Percentiles rank a stretch among this genome's conserved stretches.
These are phyloP conservation scores for Avena sativa DNA, from an alignment of 176 grass and related monocot genomes.

Conservation along the genomic window DNA sequence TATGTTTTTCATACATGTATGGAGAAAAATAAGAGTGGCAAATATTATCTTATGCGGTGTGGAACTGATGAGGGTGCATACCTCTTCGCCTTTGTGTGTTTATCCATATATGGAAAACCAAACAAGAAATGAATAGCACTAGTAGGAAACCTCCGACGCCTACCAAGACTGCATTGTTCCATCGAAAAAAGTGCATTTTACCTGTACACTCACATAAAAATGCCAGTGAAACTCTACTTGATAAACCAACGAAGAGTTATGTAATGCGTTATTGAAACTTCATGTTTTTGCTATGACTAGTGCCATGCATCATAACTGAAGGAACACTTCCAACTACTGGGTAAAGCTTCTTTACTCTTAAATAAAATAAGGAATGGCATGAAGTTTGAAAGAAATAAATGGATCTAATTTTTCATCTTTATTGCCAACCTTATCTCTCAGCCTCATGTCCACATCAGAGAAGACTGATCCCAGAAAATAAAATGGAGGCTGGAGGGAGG, in stretches of 20 bases:
- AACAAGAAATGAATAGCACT: constrained; percentile 32
- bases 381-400: not conserved
- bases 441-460: not conserved
- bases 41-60: constrained; percentile 18
- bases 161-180: constrained; percentile 27
- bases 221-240: constrained; percentile 19
- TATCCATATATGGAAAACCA: constrained; percentile 64
- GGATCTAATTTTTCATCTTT: not conserved
- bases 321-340: constrained; percentile 9
- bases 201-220: constrained; percentile 19
- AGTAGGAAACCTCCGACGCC: constrained; percentile 23
- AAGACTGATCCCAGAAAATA: not conserved
- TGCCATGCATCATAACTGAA: constrained; percentile 19
- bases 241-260: not conserved
- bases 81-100: constrained; percentile 54
- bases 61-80: constrained; percentile 18
- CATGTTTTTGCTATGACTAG: constrained; percentile 7
- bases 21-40: not conserved
- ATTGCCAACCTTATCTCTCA: constrained; percentile 4
- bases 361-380: not conserved
- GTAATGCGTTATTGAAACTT: not conserved
- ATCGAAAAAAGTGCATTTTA: constrained; percentile 29
- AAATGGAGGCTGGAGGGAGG: not conserved
- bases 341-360: not conserved
- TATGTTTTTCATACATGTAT: not conserved